These are phyloP conservation scores for Diaporthe vexans DNA, from an alignment of 2,329 filamentous ascomycete species.

Conservation along the genomic window DNA sequence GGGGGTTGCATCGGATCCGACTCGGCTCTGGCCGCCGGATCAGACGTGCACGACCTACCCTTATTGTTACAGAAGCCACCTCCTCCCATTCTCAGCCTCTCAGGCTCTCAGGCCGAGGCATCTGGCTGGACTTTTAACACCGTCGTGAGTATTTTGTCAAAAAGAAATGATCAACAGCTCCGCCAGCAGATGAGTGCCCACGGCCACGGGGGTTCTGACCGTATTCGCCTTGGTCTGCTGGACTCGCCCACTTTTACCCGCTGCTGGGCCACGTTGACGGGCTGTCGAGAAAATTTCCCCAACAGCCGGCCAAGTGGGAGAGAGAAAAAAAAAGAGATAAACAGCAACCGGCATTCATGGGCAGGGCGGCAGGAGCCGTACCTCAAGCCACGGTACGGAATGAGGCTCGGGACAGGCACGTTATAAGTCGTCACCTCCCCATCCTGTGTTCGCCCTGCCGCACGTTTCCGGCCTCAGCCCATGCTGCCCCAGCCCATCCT, in stretches of 20 bases:
- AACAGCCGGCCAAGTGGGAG: neutral
- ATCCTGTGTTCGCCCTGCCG: neutral
- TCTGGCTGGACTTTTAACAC: neutral
- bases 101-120: neutral
- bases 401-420: too few species aligned
- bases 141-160: neutral
- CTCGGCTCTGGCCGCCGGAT: constrained; percentile 10
- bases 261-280: neutral
- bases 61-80: neutral
- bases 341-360: too few species aligned
- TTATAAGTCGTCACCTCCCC: neutral
- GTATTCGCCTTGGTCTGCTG: constrained; percentile 6
- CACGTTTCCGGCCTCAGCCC: neutral
- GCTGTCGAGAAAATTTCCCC: neutral
- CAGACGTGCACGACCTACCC: neutral
- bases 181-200: neutral
- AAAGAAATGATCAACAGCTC: neutral
- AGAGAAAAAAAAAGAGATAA: too few species aligned
- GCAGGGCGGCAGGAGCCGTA: neutral
- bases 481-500: neutral
- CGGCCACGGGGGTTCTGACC: neutral
- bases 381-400: too few species aligned
- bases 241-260: constrained; percentile 24
- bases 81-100: neutral
- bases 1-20: constrained; percentile 17